Conservation (phyloP, 768 basidiomycete genomes). For the Tylopilus plumbeoviolaceoides region DNA sequence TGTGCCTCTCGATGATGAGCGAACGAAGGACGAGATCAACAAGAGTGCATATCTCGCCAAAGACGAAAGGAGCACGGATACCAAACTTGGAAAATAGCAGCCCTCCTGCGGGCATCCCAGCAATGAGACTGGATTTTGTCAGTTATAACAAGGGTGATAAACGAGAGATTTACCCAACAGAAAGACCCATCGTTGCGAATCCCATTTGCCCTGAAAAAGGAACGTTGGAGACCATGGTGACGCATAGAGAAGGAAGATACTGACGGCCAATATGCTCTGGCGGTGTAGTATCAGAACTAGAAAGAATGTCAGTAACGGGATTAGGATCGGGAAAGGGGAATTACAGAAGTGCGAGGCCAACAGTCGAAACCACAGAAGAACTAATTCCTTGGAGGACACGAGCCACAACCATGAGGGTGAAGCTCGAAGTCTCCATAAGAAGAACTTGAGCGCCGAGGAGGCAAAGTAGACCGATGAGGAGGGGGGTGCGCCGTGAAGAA, state of each 20-base stretch:
- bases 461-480: slow-evolving; percentile 46
- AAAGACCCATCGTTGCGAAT: slow-evolving; percentile 54
- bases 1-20: slow-evolving; percentile 52
- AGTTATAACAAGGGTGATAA: background rate
- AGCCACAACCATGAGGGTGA: slow-evolving; percentile 53
- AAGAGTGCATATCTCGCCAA: slow-evolving; percentile 42
- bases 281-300: slow-evolving; percentile 53
- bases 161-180: slow-evolving; percentile 41
- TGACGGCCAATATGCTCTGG: slow-evolving; percentile 49
- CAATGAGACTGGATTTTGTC: slow-evolving; percentile 37
- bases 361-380: slow-evolving; percentile 59
- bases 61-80: slow-evolving; percentile 58
- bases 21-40: slow-evolving; percentile 52
- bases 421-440: slow-evolving; percentile 59
- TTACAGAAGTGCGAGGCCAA: slow-evolving; percentile 57
- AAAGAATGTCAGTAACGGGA: slow-evolving; percentile 20
- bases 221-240: background rate
- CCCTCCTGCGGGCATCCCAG: slow-evolving; percentile 59
- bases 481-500: slow-evolving; percentile 42
- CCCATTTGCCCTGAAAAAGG: slow-evolving; percentile 49
- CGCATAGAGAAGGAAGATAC: slow-evolving; percentile 14
- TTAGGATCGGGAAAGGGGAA: background rate
- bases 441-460: slow-evolving; percentile 54
- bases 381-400: slow-evolving; percentile 57
- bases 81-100: slow-evolving; percentile 50